Evolutionary conservation across 2,329 filamentous ascomycete genomes (phyloP).

Genomic region (Phoma sp.): DNA sequence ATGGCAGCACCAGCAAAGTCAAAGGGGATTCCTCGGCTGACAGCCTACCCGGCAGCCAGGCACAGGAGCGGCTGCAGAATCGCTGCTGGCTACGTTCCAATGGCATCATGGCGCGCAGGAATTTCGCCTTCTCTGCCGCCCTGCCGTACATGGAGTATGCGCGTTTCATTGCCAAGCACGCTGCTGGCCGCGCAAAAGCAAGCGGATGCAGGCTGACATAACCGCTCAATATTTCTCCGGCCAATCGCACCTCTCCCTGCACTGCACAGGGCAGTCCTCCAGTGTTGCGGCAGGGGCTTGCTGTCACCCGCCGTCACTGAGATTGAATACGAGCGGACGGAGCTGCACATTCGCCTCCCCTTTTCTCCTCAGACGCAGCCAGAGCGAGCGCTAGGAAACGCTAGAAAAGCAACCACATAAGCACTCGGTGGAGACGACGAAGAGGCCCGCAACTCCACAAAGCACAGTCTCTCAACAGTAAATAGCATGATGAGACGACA

Average conservation of each 20-base stretch:
- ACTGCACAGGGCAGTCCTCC: conserved; percentile 5
- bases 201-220: conserved; percentile 10
- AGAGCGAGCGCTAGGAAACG: conserved; percentile 23
- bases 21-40: not conserved
- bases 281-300: conserved; percentile 19
- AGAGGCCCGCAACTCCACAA: conserved; percentile 22
- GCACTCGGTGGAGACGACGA: conserved; percentile 22
- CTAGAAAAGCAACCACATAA: conserved; percentile 24
- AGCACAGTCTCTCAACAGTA: conserved; percentile 22
- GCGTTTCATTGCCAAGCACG: conserved; percentile 19
- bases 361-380: conserved; percentile 15
- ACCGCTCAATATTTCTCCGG: not conserved
- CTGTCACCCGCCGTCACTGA: conserved; percentile 19
- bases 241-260: conserved; percentile 17
- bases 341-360: conserved; percentile 11
- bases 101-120: conserved; percentile 15
- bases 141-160: not conserved
- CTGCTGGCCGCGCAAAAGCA: conserved; percentile 15
- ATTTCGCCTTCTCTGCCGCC: conserved; percentile 18
- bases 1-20: not conserved
- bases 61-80: conserved; percentile 5
- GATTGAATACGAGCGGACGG: conserved; percentile 16
- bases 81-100: conserved; percentile 17
- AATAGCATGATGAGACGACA: conserved; percentile 1
- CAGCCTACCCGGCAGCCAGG: not conserved